Evolutionary conservation across 495 filamentous ascomycete species (phyloP), one percentile per base, ranked within the genome.

Genomic region (Daldinia vernicosa): DNA sequence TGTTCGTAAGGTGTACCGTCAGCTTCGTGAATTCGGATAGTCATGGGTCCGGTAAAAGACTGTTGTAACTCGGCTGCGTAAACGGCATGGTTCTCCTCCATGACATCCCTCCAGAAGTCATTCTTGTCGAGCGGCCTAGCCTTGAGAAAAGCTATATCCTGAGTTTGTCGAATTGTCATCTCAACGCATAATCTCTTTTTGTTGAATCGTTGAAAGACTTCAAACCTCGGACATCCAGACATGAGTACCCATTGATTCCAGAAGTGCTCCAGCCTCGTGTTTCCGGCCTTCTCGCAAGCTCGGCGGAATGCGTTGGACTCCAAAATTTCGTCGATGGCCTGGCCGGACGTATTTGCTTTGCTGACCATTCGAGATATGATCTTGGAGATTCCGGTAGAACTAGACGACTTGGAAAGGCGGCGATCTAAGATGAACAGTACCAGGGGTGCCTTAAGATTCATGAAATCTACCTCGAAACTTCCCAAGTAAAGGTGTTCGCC

Each of bases 1-100:
- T 99, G 95, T 79, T 99, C 95, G 77, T 99, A 99, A 22, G 95
- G 95, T 2, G 96, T 98, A 15, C 95, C 95, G 76, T 99, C 96
- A 27, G 95, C 96, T 80, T 99, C 95, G 81, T 99, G 95, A 67
- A 99, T 98, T 51, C 96, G 88, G 71, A 99, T 92, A 0, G 95
- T 98, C 91, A 98, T 97, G 0, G 96, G 95, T 0, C 94, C 94
- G 3, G 93, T 95, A 78, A 98, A 99, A 3, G 92, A 82, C 35
- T 89, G 89, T 67, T 92, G 92, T 9, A 92, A 78, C 40, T 87
- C 81, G 26, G 88, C 91, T 30, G 89, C 89, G 68, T 90, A 90
- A 40, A 97, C 87, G 26, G 86, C 84, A 60, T 89, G 80, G 9
- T 89, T 80, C 40, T 93, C 87, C 77, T 98, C 94, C 69, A 93